phyloP scores from a whole-genome alignment of 2,329 filamentous ascomycete genomes.

The Cladophialophora yegresii region DNA sequence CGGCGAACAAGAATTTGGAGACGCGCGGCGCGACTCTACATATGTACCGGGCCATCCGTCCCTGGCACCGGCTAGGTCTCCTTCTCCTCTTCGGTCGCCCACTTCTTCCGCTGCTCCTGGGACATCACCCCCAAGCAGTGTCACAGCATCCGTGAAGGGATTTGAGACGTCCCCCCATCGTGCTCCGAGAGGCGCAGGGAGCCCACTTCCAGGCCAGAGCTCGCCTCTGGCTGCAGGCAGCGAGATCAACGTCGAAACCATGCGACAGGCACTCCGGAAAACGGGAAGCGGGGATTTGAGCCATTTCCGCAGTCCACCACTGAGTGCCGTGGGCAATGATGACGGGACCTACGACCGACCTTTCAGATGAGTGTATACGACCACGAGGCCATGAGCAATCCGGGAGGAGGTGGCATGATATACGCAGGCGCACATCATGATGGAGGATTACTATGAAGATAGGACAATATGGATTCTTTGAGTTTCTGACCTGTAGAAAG shows the following conservation, averaged over 20 bases:
- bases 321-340: conserved; percentile 42
- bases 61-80: conserved; percentile 57
- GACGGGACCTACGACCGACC: conserved; percentile 34
- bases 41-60: conserved; percentile 48
- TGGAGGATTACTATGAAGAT: neutral
- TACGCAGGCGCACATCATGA: conserved; percentile 33
- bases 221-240: conserved; percentile 57
- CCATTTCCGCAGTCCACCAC: conserved; percentile 42
- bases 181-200: conserved; percentile 58
- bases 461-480: conserved; percentile 5
- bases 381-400: conserved; percentile 4
- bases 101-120: conserved; percentile 69
- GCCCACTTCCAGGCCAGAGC: conserved; percentile 61
- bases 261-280: conserved; percentile 83
- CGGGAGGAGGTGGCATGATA: conserved; percentile 25
- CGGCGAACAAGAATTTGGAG: conserved; percentile 54
- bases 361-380: conserved; percentile 26
- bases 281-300: conserved; percentile 80
- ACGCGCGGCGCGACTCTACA: conserved; percentile 63
- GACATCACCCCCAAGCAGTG: conserved; percentile 74
- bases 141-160: conserved; percentile 71
- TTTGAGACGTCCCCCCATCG: conserved; percentile 67
- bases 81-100: conserved; percentile 77
- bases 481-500: conserved; percentile 6
- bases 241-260: conserved; percentile 88